These are phyloP conservation scores for Cryptosporidium meleagridis DNA, from an alignment of 169 alveolate species.

Conservation along the genomic window DNA sequence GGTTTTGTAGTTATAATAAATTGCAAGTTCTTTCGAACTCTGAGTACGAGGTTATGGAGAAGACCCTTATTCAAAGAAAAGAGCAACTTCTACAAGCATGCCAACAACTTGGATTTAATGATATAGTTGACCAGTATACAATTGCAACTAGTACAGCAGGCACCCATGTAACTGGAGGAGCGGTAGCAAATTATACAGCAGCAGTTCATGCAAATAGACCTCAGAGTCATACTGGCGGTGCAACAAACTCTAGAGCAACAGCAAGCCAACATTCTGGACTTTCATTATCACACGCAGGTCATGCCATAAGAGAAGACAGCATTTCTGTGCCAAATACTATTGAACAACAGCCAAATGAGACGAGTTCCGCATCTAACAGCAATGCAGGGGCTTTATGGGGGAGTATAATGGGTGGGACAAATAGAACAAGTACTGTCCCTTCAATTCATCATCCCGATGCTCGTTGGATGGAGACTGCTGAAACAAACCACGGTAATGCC, in stretches of 20 bases:
- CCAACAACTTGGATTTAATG: conserved; percentile 65
- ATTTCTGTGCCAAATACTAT: conserved; percentile 68
- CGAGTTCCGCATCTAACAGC: neutral
- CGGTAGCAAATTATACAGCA: conserved; percentile 42
- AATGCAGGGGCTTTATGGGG: conserved; percentile 64
- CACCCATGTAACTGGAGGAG: conserved; percentile 36
- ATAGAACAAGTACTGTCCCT: conserved; percentile 44
- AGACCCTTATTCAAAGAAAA: conserved; percentile 68
- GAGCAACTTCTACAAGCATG: conserved; percentile 71
- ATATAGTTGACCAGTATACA: conserved; percentile 72
- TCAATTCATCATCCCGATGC: conserved; percentile 75
- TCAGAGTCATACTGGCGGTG: conserved; percentile 5
- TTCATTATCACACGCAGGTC: conserved; percentile 35
- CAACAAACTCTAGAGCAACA: neutral
- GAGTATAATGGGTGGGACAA: conserved; percentile 58
- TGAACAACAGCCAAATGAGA: conserved; percentile 42
- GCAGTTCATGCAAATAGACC: conserved; percentile 31
- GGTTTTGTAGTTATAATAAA: conserved; percentile 68
- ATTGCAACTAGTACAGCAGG: conserved; percentile 33
- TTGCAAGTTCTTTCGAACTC: conserved; percentile 64
- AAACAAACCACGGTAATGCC: conserved; percentile 25
- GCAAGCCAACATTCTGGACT: conserved; percentile 33
- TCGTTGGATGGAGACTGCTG: conserved; percentile 71
- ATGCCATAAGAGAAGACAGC: conserved; percentile 41
- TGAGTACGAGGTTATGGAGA: conserved; percentile 67